Base-by-base conservation (phyloP, 805 yeast species). In the Grigorovia jiainica region DNA sequence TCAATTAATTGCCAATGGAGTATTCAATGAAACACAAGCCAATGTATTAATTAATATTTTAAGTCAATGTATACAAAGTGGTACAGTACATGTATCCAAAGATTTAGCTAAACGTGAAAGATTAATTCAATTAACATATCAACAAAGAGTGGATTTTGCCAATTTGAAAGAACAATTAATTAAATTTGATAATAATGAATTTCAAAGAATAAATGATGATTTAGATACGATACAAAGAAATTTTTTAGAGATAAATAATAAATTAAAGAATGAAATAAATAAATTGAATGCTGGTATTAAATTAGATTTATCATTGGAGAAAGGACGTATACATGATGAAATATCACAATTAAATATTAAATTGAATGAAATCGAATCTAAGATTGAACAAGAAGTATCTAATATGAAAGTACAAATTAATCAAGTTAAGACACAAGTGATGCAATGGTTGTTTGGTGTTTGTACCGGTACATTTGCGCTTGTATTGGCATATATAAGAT, bases 381-480 rank as follows among this genome's bases (percentile, higher is more conserved):
- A 95, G 48, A 89, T 92, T 42, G 97, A 92, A 60, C 95, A 92
- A 63, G 98, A 92, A 55, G 82, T 92, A 21, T 82, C 90, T 32
- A 90, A 92, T 58, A 85, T 92, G 77, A 89, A 85, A 63, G 85
- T 89, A 71, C 96, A 90, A 64, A 87, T 92, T 50, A 95, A 92
- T 56, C 79, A 86, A 35, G 95, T 90, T 25, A 92, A 92, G 66
- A 86, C 95, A 2, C 97, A 92, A 61, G 97, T 92, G 39, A 77
- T 87, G 80, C 98, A 92, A 65, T 92, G 98, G 98, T 73, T 92
- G 48, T 87, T 92, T 53, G 97, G 97, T 70, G 97, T 92, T 16
- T 85, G 95, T 58, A 89, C 97, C 1, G 98, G 97, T 82, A 85
- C 97, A 1, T 86, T 90, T 65, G 97, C 97, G 11, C 71, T 92